Evolutionary conservation across 768 basidiomycete genomes (phyloP).

Genomic region (Lactifluus volemus): DNA sequence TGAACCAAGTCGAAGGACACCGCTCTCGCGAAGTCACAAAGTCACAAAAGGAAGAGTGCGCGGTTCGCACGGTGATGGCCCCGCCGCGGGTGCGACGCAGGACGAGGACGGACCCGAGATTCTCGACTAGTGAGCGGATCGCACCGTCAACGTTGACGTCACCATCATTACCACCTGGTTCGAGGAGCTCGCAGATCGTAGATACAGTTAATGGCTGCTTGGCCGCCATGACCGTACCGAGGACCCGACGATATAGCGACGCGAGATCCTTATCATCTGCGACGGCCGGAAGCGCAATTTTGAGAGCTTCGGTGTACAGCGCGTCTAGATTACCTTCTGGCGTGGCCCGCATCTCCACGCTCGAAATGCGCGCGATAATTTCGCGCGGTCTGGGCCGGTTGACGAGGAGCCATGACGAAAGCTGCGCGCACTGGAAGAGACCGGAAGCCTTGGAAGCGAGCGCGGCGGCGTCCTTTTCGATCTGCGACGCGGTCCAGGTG

Average conservation of each 20-base stretch:
- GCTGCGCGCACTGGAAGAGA: constrained; percentile 19
- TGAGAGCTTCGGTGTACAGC: constrained; percentile 5
- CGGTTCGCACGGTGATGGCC: constrained; percentile 6
- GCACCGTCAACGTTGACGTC: neutral
- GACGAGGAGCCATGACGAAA: constrained; percentile 9
- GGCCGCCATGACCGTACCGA: constrained; percentile 9
- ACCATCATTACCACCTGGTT: neutral
- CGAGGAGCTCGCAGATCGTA: constrained; percentile 3
- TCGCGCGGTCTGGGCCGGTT: neutral
- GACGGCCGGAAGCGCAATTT: neutral
- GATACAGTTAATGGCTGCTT: constrained; percentile 9
- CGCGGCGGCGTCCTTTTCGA: constrained; percentile 5
- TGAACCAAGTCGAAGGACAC: constrained; percentile 6
- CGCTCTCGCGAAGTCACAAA: constrained; percentile 8
- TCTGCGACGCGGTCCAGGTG: neutral
- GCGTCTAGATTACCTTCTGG: constrained; percentile 7
- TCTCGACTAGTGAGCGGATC: neutral
- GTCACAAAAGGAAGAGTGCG: constrained; percentile 11
- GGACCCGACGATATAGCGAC: constrained; percentile 2
- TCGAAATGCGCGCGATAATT: constrained; percentile 5
- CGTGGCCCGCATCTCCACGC: neutral
- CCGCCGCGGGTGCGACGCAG: neutral
- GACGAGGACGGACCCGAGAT: constrained; percentile 13
- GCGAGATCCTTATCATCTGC: neutral
- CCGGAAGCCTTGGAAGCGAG: constrained; percentile 12